phyloP scores from a whole-genome alignment of 129 eudicot species.

The Lactuca saligna region DNA sequence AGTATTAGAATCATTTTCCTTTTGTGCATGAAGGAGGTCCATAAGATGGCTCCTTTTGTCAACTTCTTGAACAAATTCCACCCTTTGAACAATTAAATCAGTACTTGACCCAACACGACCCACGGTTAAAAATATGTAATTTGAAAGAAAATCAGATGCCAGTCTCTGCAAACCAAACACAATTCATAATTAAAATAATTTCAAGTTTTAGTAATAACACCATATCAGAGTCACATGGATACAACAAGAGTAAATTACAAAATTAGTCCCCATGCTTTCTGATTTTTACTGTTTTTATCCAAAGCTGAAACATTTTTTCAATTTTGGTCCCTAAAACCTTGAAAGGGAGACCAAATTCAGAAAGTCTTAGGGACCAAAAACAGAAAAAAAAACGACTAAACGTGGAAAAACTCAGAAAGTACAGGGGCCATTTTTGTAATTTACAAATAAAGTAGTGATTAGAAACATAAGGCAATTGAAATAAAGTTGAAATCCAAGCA shows the following conservation, averaged over 20 bases:
- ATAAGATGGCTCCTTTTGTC: slow-evolving; percentile 45
- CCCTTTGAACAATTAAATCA: slow-evolving; percentile 7
- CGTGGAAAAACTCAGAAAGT: not conserved
- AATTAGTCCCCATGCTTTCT: not conserved
- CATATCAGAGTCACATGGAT: too few relatives aligned
- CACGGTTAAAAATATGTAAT: not conserved
- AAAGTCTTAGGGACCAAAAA: too few relatives aligned
- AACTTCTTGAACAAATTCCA: not conserved
- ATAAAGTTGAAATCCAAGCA: not conserved
- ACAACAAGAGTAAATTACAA: too few relatives aligned
- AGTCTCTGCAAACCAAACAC: not conserved
- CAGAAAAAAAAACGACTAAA: too few relatives aligned
- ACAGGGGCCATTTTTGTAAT: not conserved
- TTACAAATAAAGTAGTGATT: not conserved
- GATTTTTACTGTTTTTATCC: not conserved
- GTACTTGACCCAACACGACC: slow-evolving; percentile 6
- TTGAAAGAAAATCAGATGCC: not conserved
- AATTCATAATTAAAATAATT: too few relatives aligned
- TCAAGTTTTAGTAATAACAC: too few relatives aligned
- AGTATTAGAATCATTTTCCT: slow-evolving; percentile 35
- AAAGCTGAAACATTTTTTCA: too few relatives aligned
- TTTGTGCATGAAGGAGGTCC: slow-evolving; percentile 60
- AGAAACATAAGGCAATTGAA: not conserved
- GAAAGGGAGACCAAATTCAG: not conserved
- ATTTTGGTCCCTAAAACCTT: not conserved